These are phyloP conservation scores for Vararia minispora DNA, from an alignment of 768 basidiomycete genomes.

Conservation along the genomic window DNA sequence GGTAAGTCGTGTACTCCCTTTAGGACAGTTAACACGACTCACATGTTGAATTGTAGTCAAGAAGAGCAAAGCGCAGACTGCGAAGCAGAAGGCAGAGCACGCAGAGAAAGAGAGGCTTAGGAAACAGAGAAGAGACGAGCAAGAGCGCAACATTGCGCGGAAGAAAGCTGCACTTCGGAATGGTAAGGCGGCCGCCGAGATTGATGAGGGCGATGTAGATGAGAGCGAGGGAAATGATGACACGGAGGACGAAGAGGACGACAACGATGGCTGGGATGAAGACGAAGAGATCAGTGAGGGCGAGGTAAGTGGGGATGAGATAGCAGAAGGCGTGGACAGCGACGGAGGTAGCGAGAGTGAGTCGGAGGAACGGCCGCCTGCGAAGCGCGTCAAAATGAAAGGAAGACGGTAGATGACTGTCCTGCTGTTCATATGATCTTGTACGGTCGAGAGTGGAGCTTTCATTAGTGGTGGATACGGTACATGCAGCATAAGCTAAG, in stretches of 20 bases:
- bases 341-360: constrained; percentile 39
- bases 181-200: constrained; percentile 23
- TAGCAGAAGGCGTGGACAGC: constrained; percentile 26
- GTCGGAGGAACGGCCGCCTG: constrained; percentile 31
- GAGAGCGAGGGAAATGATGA: constrained; percentile 27
- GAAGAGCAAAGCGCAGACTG: constrained; percentile 72
- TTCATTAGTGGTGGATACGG: background rate
- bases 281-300: constrained; percentile 57
- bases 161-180: constrained; percentile 47
- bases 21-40: background rate
- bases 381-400: constrained; percentile 44
- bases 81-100: constrained; percentile 59
- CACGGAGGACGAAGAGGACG: constrained; percentile 23
- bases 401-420: constrained; percentile 28
- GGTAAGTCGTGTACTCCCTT: constrained; percentile 36
- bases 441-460: background rate
- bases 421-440: background rate
- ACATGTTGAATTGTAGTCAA: constrained; percentile 47
- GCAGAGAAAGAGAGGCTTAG: constrained; percentile 66
- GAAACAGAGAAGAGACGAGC: constrained; percentile 75
- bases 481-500: background rate
- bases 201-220: constrained; percentile 25
- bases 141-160: constrained; percentile 80
- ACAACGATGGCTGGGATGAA: constrained; percentile 37
- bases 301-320: constrained; percentile 30